These are phyloP conservation scores for Caloboletus inedulis DNA, from an alignment of 1,284 basidiomycete species.

Conservation along the genomic window DNA sequence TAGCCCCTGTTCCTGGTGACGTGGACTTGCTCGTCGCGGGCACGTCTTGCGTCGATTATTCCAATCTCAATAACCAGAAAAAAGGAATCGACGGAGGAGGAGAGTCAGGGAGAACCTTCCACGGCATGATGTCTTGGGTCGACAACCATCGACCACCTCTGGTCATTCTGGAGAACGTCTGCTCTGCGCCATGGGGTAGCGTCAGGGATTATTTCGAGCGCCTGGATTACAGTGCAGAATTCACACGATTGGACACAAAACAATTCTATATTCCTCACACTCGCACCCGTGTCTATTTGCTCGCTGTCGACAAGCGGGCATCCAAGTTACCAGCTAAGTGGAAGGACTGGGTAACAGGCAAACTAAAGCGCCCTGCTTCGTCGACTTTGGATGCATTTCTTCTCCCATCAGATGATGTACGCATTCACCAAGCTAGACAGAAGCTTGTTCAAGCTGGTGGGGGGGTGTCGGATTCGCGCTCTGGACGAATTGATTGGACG, in stretches of 20 bases:
- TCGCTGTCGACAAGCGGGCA: slow-evolving; percentile 67
- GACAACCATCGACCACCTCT: slow-evolving; percentile 82
- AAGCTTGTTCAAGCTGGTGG: slow-evolving; percentile 71
- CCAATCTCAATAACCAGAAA: slow-evolving; percentile 90
- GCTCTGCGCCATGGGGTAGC: slow-evolving; percentile 82
- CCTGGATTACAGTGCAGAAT: slow-evolving; percentile 75
- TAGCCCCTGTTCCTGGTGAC: slow-evolving; percentile 84
- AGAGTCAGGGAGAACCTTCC: slow-evolving; percentile 87
- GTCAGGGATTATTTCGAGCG: slow-evolving; percentile 77
- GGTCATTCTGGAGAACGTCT: slow-evolving; percentile 94
- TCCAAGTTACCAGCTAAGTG: slow-evolving; percentile 68
- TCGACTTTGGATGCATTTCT: slow-evolving; percentile 89
- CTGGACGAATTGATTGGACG: slow-evolving; percentile 84
- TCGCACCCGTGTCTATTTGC: slow-evolving; percentile 82
- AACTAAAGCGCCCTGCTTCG: slow-evolving; percentile 81
- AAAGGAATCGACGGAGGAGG: slow-evolving; percentile 86
- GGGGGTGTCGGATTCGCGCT: slow-evolving; percentile 56
- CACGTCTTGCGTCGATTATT: slow-evolving; percentile 96
- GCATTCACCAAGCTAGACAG: slow-evolving; percentile 85
- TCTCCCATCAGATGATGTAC: slow-evolving; percentile 85
- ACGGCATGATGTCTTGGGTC: slow-evolving; percentile 93
- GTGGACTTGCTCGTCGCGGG: slow-evolving; percentile 90
- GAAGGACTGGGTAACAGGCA: slow-evolving; percentile 59
- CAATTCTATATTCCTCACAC: slow-evolving; percentile 95
- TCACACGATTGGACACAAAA: slow-evolving; percentile 84